Conservation (phyloP, 2,329 filamentous ascomycete species). For the Sporothrix brasiliensis region DNA sequence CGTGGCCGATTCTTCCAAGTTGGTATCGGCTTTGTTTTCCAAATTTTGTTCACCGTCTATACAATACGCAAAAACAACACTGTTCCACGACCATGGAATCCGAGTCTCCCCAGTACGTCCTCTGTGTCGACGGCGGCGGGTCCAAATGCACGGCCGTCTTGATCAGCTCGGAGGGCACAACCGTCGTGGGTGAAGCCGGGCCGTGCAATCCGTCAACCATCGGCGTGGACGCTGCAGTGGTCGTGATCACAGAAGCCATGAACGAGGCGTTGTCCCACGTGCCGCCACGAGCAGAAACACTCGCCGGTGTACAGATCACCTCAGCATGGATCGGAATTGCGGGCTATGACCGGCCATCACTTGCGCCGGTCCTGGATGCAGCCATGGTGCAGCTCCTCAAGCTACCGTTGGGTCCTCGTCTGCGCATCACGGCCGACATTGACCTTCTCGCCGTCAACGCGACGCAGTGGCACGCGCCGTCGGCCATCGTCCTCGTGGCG, state of each 20-base stretch:
- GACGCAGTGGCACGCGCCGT: conserved; percentile 31
- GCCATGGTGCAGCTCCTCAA: conserved; percentile 41
- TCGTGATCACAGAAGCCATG: conserved; percentile 39
- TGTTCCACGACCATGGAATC: too few relatives aligned
- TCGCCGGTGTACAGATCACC: conserved; percentile 35
- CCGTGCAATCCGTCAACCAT: conserved; percentile 47
- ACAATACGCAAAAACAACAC: too few relatives aligned
- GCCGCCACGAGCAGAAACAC: not conserved
- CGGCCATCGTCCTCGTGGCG: conserved; percentile 46
- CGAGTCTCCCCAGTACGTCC: not conserved
- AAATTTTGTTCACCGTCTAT: too few relatives aligned
- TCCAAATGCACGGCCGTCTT: conserved; percentile 49
- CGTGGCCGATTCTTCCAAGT: too few relatives aligned
- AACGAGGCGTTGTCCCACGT: conserved; percentile 37
- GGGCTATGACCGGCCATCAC: conserved; percentile 45
- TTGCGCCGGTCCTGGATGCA: conserved; percentile 39
- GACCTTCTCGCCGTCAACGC: conserved; percentile 44
- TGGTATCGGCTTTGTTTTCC: too few relatives aligned
- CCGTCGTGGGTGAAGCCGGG: conserved; percentile 42
- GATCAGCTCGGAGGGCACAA: conserved; percentile 38
- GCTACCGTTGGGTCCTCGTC: conserved; percentile 33
- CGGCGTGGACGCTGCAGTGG: conserved; percentile 40
- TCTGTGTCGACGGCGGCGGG: conserved; percentile 47
- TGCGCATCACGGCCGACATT: conserved; percentile 47
- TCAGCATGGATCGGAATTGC: conserved; percentile 48